A percentile compares a stretch with the other conserved stretches of the same genome.
These are phyloP conservation scores for Boletus sp. DNA, from an alignment of 768 basidiomycete species.

Conservation along the genomic window DNA sequence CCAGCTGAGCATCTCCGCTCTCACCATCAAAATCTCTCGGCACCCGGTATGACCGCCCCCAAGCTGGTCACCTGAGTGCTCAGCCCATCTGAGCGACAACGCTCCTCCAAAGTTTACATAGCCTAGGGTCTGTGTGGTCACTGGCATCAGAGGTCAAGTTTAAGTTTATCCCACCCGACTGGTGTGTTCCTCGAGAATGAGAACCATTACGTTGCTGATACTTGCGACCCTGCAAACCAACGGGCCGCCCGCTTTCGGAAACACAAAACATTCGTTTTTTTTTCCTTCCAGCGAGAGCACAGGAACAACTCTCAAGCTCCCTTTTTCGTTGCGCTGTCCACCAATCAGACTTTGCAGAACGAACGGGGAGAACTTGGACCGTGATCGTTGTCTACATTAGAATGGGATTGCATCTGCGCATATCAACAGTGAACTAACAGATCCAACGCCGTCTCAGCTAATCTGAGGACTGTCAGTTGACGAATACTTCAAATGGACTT, in stretches of 20 bases:
- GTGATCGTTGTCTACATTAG: background rate
- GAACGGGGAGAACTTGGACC: background rate
- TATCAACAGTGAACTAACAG: background rate
- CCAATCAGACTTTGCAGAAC: constrained; percentile 1
- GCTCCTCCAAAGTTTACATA: background rate
- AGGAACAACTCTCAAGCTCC: constrained; percentile 4
- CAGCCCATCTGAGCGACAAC: background rate
- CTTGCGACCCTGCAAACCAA: constrained; percentile 14
- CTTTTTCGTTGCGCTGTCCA: constrained; percentile 11
- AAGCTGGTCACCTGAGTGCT: constrained; percentile 1
- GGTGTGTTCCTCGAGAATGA: background rate
- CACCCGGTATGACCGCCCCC: constrained; percentile 1
- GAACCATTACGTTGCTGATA: constrained; percentile 14
- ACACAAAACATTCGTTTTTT: background rate
- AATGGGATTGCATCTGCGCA: background rate
- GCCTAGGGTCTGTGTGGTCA: background rate
- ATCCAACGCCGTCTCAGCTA: constrained; percentile 18
- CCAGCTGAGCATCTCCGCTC: constrained; percentile 9
- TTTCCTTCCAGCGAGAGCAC: background rate
- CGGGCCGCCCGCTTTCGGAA: constrained; percentile 3
- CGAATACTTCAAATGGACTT: constrained; percentile 1
- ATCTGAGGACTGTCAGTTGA: constrained; percentile 8
- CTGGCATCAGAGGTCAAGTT: background rate
- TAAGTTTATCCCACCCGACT: background rate
- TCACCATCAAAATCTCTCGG: constrained; percentile 9